These are phyloP conservation scores for Aspergillus phoenicis DNA, from an alignment of 2,329 filamentous ascomycete genomes.

Conservation along the genomic window DNA sequence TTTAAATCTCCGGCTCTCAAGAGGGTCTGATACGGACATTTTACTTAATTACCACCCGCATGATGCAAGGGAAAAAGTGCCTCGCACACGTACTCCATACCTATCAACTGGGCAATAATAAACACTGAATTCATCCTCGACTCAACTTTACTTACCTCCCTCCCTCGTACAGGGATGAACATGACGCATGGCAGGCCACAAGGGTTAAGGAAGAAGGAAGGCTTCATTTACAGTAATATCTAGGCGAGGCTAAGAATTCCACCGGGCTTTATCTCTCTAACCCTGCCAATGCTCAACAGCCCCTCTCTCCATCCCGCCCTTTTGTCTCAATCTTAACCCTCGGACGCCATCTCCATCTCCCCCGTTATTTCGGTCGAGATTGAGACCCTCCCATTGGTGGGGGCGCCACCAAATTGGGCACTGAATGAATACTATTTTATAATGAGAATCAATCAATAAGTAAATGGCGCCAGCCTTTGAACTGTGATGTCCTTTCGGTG, in stretches of 20 bases:
- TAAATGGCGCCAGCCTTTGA: not conserved
- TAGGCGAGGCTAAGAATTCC: too few species aligned
- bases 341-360: not conserved
- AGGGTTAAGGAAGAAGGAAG: not conserved
- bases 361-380: slow-evolving; percentile 1
- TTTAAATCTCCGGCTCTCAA: not conserved
- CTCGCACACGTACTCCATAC: not conserved
- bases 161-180: not conserved
- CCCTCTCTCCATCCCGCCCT: slow-evolving; percentile 5
- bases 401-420: not conserved
- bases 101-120: not conserved
- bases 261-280: not conserved
- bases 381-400: not conserved
- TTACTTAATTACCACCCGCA: not conserved
- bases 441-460: not conserved
- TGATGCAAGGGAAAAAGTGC: not conserved
- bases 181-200: not conserved
- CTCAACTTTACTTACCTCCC: not conserved
- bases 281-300: not conserved
- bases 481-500: not conserved
- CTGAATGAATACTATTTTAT: too few species aligned
- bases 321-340: slow-evolving; percentile 5
- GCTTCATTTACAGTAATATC: too few species aligned
- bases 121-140: not conserved
- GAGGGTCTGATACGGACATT: not conserved